A percentile compares a stretch with the other conserved stretches of the same genome.
Conservation (phyloP, 495 filamentous ascomycete species). For the Penicillium tannophilum region DNA sequence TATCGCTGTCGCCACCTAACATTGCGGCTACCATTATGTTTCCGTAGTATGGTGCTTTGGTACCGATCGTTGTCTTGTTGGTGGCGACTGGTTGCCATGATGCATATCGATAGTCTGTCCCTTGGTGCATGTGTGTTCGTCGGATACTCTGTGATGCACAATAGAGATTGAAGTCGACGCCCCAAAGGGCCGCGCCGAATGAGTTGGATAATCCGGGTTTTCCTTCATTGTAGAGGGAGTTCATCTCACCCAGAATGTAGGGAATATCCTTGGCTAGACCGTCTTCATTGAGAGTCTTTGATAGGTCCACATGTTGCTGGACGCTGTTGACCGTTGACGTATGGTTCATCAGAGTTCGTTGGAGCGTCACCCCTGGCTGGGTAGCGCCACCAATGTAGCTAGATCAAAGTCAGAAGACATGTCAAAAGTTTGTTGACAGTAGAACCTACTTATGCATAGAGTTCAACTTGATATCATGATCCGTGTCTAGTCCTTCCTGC, state of each 20-base stretch:
- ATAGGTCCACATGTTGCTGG: constrained; percentile 47
- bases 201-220: constrained; percentile 64
- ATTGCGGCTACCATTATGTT: constrained; percentile 61
- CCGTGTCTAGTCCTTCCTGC: constrained; percentile 52
- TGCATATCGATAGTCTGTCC: constrained; percentile 61
- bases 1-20: constrained; percentile 37
- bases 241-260: constrained; percentile 67
- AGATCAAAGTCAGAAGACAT: background rate
- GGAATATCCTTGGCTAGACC: constrained; percentile 46
- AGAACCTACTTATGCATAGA: constrained; percentile 63
- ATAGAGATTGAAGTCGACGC: constrained; percentile 65
- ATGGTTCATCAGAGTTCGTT: constrained; percentile 69
- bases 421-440: background rate
- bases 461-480: constrained; percentile 55
- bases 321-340: constrained; percentile 54
- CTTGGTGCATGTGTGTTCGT: constrained; percentile 67
- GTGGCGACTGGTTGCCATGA: constrained; percentile 64
- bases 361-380: constrained; percentile 63
- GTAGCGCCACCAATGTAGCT: constrained; percentile 69
- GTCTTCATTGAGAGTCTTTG: constrained; percentile 36
- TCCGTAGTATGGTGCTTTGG: constrained; percentile 69
- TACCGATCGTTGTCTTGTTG: constrained; percentile 53
- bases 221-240: constrained; percentile 67
- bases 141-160: constrained; percentile 58
- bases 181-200: constrained; percentile 74